These are phyloP conservation scores for Chrysanthemum seticuspe DNA, from an alignment of 129 eudicot genomes.

Conservation along the genomic window DNA sequence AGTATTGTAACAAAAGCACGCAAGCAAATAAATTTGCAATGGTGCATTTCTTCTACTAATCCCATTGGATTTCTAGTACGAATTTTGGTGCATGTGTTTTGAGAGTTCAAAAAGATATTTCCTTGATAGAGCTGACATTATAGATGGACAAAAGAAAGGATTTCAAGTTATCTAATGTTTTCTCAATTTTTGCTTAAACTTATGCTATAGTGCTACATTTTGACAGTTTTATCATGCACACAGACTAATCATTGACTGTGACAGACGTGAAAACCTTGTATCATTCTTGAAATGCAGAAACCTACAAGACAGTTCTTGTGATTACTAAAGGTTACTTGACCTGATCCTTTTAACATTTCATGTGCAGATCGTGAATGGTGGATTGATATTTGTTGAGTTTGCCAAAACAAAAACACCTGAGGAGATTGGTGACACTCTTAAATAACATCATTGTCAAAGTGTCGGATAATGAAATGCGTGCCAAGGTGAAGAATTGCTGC, in stretches of 20 bases:
- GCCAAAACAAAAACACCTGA: constrained; percentile 37
- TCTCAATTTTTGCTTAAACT: not conserved
- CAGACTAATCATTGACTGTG: no score
- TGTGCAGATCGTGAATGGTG: constrained; percentile 62
- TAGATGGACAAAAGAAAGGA: not conserved
- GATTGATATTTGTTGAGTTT: constrained; percentile 70
- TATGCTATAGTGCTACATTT: no score
- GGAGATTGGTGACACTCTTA: not conserved
- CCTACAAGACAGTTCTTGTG: not conserved
- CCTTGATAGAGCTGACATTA: not conserved
- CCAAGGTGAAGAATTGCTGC: no score
- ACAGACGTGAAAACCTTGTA: no score
- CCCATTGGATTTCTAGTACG: no score
- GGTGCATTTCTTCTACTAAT: no score
- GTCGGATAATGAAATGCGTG: not conserved
- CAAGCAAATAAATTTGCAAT: no score
- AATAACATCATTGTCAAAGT: not conserved
- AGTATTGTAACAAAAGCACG: no score
- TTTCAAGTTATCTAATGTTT: not conserved
- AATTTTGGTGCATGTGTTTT: no score
- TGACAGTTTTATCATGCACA: no score
- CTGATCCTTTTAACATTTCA: not conserved
- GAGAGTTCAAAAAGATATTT: not conserved
- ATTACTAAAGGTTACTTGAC: not conserved
- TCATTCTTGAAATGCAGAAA: not conserved